phyloP scores from a whole-genome alignment of 345 rosid genomes.

The Punica granatum region DNA sequence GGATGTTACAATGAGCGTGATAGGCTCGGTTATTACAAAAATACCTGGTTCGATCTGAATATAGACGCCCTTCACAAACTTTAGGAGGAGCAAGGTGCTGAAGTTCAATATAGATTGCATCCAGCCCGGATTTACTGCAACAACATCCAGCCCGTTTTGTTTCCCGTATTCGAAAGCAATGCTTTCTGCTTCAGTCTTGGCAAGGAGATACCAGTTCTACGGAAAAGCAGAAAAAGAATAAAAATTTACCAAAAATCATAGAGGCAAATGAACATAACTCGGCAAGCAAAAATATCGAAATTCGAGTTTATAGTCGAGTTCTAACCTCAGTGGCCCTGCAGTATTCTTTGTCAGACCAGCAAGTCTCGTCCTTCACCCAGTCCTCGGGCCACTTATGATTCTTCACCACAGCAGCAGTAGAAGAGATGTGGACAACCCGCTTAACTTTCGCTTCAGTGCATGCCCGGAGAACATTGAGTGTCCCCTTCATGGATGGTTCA shows the following conservation, averaged over 20 bases:
- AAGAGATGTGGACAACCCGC: constrained; percentile 20
- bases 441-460: constrained; percentile 18
- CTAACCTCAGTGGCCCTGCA: constrained; percentile 17
- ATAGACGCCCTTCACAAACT: constrained; percentile 40
- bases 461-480: constrained; percentile 22
- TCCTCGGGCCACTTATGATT: constrained; percentile 26
- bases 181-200: constrained; percentile 66
- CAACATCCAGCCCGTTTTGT: constrained; percentile 42
- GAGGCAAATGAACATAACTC: background rate
- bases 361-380: constrained; percentile 21
- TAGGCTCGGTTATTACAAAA: background rate
- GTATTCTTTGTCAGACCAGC: constrained; percentile 26
- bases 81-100: constrained; percentile 43
- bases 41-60: background rate
- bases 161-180: constrained; percentile 53
- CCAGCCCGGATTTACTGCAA: constrained; percentile 46
- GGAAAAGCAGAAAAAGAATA: background rate
- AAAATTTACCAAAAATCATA: background rate
- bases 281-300: too few relatives aligned
- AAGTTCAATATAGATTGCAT: constrained; percentile 39
- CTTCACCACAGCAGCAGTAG: constrained; percentile 13
- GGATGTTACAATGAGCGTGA: too few relatives aligned
- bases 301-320: background rate
- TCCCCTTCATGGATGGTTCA: constrained; percentile 25
- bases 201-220: constrained; percentile 58